phyloP scores from a whole-genome alignment of 345 rosid genomes.

The Salix caprea region DNA sequence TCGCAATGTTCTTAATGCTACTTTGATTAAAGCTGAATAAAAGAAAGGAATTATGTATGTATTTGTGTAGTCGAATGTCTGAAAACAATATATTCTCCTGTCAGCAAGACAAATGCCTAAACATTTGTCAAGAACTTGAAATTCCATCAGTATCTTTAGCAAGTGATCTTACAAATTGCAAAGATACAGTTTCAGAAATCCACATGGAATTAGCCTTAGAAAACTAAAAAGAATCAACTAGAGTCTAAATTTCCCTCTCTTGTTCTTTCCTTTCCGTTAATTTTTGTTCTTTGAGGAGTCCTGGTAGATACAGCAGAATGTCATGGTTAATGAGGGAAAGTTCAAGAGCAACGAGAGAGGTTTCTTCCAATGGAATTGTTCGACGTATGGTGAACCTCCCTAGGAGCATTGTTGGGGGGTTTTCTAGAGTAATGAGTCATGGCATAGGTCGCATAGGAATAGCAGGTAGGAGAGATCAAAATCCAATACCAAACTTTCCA shows the following conservation, averaged over 20 bases:
- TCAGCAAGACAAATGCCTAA: not conserved
- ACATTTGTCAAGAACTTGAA: not conserved
- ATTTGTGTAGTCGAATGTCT: not conserved
- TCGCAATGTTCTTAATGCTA: constrained; percentile 1
- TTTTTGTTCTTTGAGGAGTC: not conserved
- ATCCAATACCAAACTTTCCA: constrained; percentile 20
- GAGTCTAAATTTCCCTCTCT: not conserved
- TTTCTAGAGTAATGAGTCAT: constrained; percentile 41
- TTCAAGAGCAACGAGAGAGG: constrained; percentile 25
- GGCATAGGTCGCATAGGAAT: constrained; percentile 25
- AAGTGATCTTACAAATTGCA: too few relatives aligned
- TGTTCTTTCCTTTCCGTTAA: not conserved
- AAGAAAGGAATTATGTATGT: constrained; percentile 10
- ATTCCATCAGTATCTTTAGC: too few relatives aligned
- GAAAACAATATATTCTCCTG: not conserved
- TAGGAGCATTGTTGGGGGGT: constrained; percentile 36
- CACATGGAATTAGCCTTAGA: not conserved
- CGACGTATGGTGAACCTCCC: constrained; percentile 52
- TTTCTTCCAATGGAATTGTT: constrained; percentile 34
- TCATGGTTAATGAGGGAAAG: constrained; percentile 21
- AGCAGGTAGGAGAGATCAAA: constrained; percentile 35
- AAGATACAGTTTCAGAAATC: too few relatives aligned
- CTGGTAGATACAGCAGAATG: constrained; percentile 7
- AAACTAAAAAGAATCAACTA: not conserved
- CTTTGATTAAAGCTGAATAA: constrained; percentile 20